These are phyloP conservation scores for Stellera chamaejasme DNA, from an alignment of 345 rosid species.

Conservation along the genomic window DNA sequence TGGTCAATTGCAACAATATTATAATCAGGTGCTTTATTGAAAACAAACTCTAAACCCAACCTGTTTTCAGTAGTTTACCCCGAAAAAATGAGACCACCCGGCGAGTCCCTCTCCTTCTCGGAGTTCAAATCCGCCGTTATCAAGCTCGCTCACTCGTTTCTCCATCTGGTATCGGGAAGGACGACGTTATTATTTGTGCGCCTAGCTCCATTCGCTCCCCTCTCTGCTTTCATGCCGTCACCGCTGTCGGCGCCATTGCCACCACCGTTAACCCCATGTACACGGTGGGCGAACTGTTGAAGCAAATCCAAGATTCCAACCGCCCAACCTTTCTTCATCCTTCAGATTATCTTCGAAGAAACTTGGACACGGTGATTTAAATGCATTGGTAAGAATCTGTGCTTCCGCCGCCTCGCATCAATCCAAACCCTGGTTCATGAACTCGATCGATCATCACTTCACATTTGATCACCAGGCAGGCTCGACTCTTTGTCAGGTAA, in stretches of 20 bases:
- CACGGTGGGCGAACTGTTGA: slow-evolving; percentile 48
- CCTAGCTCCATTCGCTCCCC: slow-evolving; percentile 78
- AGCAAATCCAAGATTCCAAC: slow-evolving; percentile 69
- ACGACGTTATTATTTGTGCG: slow-evolving; percentile 61
- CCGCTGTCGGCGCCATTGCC: slow-evolving; percentile 60
- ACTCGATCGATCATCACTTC: no score
- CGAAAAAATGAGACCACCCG: slow-evolving; percentile 17
- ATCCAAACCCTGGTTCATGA: no score
- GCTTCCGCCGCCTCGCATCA: no score
- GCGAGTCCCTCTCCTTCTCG: slow-evolving; percentile 43
- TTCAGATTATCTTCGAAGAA: no score
- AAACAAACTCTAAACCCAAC: no score
- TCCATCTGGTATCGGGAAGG: slow-evolving; percentile 54
- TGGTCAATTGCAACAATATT: no score
- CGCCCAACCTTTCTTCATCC: no score
- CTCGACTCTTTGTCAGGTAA: slow-evolving; percentile 7
- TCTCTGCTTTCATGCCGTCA: slow-evolving; percentile 59
- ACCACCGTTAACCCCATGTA: slow-evolving; percentile 80
- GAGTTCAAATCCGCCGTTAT: slow-evolving; percentile 45
- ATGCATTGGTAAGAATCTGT: no score
- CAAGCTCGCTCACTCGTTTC: slow-evolving; percentile 58
- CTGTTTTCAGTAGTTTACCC: no score
- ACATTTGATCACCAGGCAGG: slow-evolving; percentile 16
- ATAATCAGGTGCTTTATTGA: no score
- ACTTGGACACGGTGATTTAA: no score